Base-by-base conservation (phyloP, 176 grass and related monocot species). In the Ananas comosus region DNA sequence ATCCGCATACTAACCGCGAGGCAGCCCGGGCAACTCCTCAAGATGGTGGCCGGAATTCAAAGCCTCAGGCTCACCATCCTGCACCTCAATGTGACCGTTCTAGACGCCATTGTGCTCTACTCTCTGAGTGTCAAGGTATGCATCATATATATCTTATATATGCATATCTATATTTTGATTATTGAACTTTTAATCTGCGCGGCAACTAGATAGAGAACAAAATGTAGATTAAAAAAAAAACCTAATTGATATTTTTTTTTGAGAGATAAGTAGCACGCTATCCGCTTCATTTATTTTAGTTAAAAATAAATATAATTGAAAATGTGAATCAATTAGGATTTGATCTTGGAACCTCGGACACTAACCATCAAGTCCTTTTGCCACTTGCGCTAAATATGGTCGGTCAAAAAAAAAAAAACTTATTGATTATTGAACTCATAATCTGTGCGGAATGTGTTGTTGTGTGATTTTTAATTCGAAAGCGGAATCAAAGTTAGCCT, bases 111-210 rank as follows among this genome's bases (percentile, higher is more conserved):
- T 14, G 95, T 76, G 48, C 85, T 99, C 72, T 99, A 91, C 80
- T 86, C 95, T 33, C 54, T 99, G 64, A 99, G 78, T 21, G 72
- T 84, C 76, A 99, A 99, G 95, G 95, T 99, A 86, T 48, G 25
- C 13, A 25, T 11, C 5, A 22, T 27, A 2, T 27, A 27, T 42
- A 42, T 42, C 33, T 4, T 42, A 7, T 42, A 23, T 27, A 27
- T 27, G 25, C 25, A 27, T 27, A 27, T 27, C 25, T 27, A 27
- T 27, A 27, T 2, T 27, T 42, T 42, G 4, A 7, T 67, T 14
- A 9, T 53, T 51, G 28, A 9, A 50, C 10, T 27, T 48, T 68
- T 80, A 65, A 80, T 72, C 56, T 61, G 21, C 21, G 56, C 7
- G 56, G 56, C 25, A 2, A 27, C 25, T 27, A 27, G 2, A 27